A percentile compares a stretch with the other conserved stretches of the same genome.
phyloP scores from a whole-genome alignment of 2,329 filamentous ascomycete genomes.

The Zasmidium cellare region DNA sequence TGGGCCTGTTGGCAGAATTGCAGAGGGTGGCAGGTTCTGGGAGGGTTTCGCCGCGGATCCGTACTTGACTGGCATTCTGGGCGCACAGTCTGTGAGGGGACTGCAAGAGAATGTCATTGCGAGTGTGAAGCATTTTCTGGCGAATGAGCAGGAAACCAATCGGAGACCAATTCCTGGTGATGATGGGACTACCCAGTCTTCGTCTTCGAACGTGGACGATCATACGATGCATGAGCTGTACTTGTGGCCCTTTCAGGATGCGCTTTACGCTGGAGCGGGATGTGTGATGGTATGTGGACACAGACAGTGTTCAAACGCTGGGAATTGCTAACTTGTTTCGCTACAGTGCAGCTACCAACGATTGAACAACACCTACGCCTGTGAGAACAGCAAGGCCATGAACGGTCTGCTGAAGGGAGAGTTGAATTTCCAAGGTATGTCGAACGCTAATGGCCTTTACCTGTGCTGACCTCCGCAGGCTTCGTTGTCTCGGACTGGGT shows the following conservation, averaged over 20 bases:
- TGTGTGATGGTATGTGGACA: slow-evolving; percentile 39
- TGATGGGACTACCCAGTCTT: slow-evolving; percentile 24
- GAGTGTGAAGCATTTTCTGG: slow-evolving; percentile 59
- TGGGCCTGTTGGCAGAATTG: slow-evolving; percentile 69
- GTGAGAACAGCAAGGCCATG: slow-evolving; percentile 67
- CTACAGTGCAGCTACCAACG: slow-evolving; percentile 26
- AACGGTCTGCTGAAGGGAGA: slow-evolving; percentile 73
- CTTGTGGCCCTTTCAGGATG: slow-evolving; percentile 57
- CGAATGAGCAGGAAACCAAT: slow-evolving; percentile 58
- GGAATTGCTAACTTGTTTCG: not conserved
- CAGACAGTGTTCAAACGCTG: not conserved
- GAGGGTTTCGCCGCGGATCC: slow-evolving; percentile 73
- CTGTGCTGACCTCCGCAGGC: slow-evolving; percentile 39
- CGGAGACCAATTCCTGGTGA: slow-evolving; percentile 41
- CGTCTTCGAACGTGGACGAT: slow-evolving; percentile 60
- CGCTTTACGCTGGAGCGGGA: slow-evolving; percentile 48
- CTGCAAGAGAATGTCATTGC: slow-evolving; percentile 61
- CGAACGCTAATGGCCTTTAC: too few species aligned
- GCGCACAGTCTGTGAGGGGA: slow-evolving; percentile 54
- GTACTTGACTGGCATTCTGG: slow-evolving; percentile 57
- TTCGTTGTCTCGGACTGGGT: slow-evolving; percentile 71
- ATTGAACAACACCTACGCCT: slow-evolving; percentile 54
- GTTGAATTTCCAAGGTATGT: slow-evolving; percentile 61
- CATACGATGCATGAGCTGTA: slow-evolving; percentile 69
- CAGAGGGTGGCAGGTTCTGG: slow-evolving; percentile 68